Evolutionary conservation across 2,329 filamentous ascomycete genomes (phyloP).

Genomic region (Tympanopsis confertula): DNA sequence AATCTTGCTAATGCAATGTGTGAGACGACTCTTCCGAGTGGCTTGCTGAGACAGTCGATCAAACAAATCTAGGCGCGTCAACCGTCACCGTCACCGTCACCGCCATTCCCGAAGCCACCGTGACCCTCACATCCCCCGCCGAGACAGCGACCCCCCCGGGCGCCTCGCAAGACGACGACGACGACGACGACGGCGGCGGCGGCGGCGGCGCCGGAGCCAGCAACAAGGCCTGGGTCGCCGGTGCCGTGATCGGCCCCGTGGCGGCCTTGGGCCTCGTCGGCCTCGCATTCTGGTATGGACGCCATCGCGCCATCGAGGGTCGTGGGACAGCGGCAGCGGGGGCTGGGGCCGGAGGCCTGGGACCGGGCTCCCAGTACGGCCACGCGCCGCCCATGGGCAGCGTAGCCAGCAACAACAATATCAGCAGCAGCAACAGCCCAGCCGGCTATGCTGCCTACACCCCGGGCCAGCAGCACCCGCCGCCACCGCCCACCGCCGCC

Average conservation of each 20-base stretch:
- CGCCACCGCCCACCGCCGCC: no score
- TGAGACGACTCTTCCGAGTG: no score
- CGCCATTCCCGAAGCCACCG: neutral
- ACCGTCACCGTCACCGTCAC: neutral
- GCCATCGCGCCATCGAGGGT: neutral
- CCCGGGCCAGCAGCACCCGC: no score
- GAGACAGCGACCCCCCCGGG: neutral
- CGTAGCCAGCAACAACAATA: no score
- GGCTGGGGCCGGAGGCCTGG: constrained; percentile 1
- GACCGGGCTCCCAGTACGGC: no score
- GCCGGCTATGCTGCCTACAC: no score
- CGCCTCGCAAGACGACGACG: neutral
- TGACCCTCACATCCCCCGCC: neutral
- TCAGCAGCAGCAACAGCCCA: no score
- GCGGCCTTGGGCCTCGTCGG: neutral
- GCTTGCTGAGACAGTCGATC: neutral
- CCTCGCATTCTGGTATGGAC: neutral
- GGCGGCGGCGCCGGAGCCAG: neutral
- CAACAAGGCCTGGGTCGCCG: neutral
- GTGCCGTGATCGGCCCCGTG: neutral
- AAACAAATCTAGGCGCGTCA: neutral
- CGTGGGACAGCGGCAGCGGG: constrained; percentile 1
- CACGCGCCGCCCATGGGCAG: no score
- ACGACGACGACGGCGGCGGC: neutral
- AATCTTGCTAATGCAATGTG: no score